Percentiles rank a stretch among this genome's conserved stretches.
These are phyloP conservation scores for Plantago elongata DNA, from an alignment of 257 asterid species.

Conservation along the genomic window DNA sequence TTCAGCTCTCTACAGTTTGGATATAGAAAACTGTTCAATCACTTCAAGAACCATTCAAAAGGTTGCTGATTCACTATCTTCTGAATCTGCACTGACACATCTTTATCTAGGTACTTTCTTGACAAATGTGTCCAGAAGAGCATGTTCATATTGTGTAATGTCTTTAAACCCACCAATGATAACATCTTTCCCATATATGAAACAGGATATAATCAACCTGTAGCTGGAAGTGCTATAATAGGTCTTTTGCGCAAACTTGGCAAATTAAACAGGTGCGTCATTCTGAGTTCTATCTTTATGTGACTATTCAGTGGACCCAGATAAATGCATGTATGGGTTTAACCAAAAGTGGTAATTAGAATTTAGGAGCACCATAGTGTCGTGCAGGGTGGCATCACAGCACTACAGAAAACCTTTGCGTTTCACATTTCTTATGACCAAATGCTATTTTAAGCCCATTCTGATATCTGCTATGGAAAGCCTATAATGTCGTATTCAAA, in stretches of 20 bases:
- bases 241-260: conserved; percentile 64
- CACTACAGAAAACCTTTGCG: too few species aligned
- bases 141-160: conserved; percentile 17
- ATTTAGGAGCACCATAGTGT: too few species aligned
- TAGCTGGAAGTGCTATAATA: conserved; percentile 58
- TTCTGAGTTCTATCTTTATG: conserved; percentile 2
- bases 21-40: conserved; percentile 77
- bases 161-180: not conserved
- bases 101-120: conserved; percentile 59
- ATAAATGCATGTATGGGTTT: conserved; percentile 7
- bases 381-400: too few species aligned
- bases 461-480: too few species aligned
- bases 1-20: conserved; percentile 78
- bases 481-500: too few species aligned
- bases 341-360: too few species aligned
- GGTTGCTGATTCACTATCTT: conserved; percentile 80
- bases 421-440: too few species aligned
- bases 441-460: too few species aligned
- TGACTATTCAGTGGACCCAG: conserved; percentile 16
- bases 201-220: conserved; percentile 70
- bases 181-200: conserved; percentile 11
- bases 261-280: conserved; percentile 46
- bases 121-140: conserved; percentile 1
- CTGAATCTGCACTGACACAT: conserved; percentile 63
- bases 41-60: conserved; percentile 81